phyloP scores from a whole-genome alignment of 1,284 basidiomycete species.

The Fomitopsis pinicola region DNA sequence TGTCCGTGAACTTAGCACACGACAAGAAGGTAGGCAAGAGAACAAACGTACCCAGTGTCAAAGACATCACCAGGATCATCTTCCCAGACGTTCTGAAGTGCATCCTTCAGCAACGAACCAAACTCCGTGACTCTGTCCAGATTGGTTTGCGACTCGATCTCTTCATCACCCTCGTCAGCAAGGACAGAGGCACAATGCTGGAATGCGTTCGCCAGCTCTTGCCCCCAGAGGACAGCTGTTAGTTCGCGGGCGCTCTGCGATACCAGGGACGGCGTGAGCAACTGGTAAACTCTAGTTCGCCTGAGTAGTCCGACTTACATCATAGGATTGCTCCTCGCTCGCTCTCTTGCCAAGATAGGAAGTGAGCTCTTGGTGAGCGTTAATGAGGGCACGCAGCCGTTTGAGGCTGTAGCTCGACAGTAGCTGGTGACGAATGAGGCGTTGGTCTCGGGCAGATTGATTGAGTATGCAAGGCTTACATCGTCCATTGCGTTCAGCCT shows the following conservation, averaged over 20 bases:
- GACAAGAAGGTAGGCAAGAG: background rate
- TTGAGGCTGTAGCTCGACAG: conserved; percentile 47
- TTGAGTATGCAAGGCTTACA: conserved; percentile 27
- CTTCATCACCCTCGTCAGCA: conserved; percentile 29
- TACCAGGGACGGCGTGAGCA: background rate
- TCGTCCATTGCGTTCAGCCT: conserved; percentile 64
- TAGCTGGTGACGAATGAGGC: conserved; percentile 20
- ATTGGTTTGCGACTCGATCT: conserved; percentile 21
- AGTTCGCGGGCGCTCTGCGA: conserved; percentile 73
- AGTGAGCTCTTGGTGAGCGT: conserved; percentile 59
- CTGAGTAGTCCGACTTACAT: conserved; percentile 40
- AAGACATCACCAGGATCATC: conserved; percentile 66
- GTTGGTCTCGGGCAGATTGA: conserved; percentile 33
- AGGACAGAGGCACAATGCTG: conserved; percentile 48
- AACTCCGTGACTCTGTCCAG: conserved; percentile 39
- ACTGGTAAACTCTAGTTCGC: background rate
- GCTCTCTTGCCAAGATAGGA: conserved; percentile 63
- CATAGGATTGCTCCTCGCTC: conserved; percentile 73
- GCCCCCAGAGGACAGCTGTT: conserved; percentile 66
- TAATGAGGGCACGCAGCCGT: conserved; percentile 53
- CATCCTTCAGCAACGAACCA: conserved; percentile 50
- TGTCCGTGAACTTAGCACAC: conserved; percentile 5
- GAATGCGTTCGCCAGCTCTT: conserved; percentile 65
- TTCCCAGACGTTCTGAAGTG: conserved; percentile 66
- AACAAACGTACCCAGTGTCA: conserved; percentile 59